Percentiles rank a stretch among this genome's conserved stretches.
Conservation (phyloP, 192 early-diverging fungal species). For the Backusella tuberculispora region DNA sequence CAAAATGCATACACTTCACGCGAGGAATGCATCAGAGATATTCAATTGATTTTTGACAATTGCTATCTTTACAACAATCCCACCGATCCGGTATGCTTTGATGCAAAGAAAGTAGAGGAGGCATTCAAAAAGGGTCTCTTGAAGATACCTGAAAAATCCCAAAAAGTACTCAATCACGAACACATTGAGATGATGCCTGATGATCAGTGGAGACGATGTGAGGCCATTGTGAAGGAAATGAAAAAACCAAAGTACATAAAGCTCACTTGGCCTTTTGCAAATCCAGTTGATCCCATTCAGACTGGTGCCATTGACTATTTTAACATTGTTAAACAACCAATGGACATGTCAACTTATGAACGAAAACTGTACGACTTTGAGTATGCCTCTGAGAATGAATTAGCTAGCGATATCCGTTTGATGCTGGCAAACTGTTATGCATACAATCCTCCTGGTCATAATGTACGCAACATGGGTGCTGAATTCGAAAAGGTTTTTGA, state of each 20-base stretch:
- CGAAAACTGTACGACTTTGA: slow-evolving; percentile 64
- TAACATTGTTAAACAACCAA: slow-evolving; percentile 73
- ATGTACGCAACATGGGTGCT: slow-evolving; percentile 66
- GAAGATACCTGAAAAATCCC: slow-evolving; percentile 56
- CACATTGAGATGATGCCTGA: slow-evolving; percentile 24
- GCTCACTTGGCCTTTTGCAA: slow-evolving; percentile 59
- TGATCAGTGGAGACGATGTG: slow-evolving; percentile 33
- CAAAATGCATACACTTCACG: slow-evolving; percentile 32
- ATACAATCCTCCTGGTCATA: slow-evolving; percentile 66
- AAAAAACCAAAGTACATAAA: slow-evolving; percentile 21
- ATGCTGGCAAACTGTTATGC: slow-evolving; percentile 79
- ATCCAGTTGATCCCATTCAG: slow-evolving; percentile 84
- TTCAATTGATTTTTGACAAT: slow-evolving; percentile 77
- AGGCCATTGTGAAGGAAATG: slow-evolving; percentile 35
- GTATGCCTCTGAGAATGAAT: slow-evolving; percentile 63
- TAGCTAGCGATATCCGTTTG: slow-evolving; percentile 66
- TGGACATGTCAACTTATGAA: slow-evolving; percentile 78
- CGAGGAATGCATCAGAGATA: slow-evolving; percentile 48
- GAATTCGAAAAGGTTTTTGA: slow-evolving; percentile 72
- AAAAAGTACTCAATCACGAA: neutral
- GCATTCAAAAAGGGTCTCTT: slow-evolving; percentile 66
- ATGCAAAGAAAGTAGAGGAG: slow-evolving; percentile 68
- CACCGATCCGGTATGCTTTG: slow-evolving; percentile 65
- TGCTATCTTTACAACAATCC: slow-evolving; percentile 81
- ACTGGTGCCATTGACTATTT: slow-evolving; percentile 84